Evolutionary conservation across 192 early-diverging fungal genomes (phyloP), one percentile per base, ranked within the genome.

Genomic region (Podila verticillata): DNA sequence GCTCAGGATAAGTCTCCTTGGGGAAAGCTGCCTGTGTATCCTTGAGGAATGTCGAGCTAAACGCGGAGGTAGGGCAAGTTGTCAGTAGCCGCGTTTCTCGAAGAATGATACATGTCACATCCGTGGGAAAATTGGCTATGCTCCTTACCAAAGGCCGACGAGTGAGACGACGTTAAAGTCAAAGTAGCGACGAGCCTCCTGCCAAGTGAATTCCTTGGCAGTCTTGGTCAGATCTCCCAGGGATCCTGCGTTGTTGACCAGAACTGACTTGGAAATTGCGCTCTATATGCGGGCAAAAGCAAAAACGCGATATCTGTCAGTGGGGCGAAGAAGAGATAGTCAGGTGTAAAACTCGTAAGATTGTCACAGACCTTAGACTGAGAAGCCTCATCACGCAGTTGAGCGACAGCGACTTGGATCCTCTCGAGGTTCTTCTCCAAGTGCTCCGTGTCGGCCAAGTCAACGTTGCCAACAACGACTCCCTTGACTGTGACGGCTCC

Each of bases 161-260:
- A 82, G 91, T 0, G 91, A 89, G 15, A 86, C 83, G 59, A 90
- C 84, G 73, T 94, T 94, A 49, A 89, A 69, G 36, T 85, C 68
- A 7, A 86, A 65, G 71, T 92, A 92, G 12, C 35, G 31, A 20
- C 83, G 62, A 10, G 89, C 74, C 12, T 89, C 90, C 26, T 83
- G 72, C 29, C 75, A 79, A 7, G 74, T 66, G 48, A 89, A 86
- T 17, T 91, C 83, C 48, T 66, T 84, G 15, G 89, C 87, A 0
- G 79, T 84, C 44, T 89, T 90, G 68, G 84, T 79, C 22, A 97
- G 82, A 61, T 91, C 88, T 31, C 95, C 90, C 5, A 92, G 70
- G 0, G 93, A 88, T 20, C 94, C 94, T 2, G 93, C 93, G 74
- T 92, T 93, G 79, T 95, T 92, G 75, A 97, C 74, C 62, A 97